Evolutionary conservation across 306 rosid genomes (phyloP).

Genomic region (Dalbergia cochinchinensis): DNA sequence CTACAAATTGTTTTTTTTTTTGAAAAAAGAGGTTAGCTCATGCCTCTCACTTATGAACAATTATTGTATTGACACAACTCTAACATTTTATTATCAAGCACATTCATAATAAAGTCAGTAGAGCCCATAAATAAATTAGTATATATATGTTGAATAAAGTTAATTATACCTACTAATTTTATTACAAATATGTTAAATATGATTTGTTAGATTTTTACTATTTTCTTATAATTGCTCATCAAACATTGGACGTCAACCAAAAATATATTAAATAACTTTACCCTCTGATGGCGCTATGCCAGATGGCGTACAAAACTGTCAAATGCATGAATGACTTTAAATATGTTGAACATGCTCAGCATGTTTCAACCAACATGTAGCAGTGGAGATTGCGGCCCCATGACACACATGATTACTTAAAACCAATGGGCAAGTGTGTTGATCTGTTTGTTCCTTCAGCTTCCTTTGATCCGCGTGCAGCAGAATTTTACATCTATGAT

Average conservation of each 20-base stretch:
- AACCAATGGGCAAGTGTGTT: neutral
- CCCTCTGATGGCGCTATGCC: neutral
- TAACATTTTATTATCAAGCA: too few relatives aligned
- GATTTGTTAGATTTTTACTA: too few relatives aligned
- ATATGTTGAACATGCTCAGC: neutral
- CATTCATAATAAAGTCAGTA: too few relatives aligned
- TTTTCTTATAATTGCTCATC: too few relatives aligned
- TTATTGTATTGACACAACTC: too few relatives aligned
- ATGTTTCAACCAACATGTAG: slow-evolving; percentile 17
- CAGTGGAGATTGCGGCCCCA: slow-evolving; percentile 16
- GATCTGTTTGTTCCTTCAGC: neutral
- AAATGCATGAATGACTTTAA: slow-evolving; percentile 9
- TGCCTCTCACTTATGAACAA: neutral
- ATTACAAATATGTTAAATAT: too few relatives aligned
- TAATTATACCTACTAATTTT: too few relatives aligned
- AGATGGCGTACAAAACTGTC: neutral
- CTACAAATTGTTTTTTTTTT: too few relatives aligned
- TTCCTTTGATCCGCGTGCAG: neutral
- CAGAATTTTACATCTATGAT: neutral
- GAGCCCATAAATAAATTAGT: too few relatives aligned
- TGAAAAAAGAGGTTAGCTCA: neutral
- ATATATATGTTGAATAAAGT: too few relatives aligned
- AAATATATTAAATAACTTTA: neutral
- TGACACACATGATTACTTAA: neutral
- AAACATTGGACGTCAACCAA: neutral